Evolutionary conservation across 202 grass and related monocot genomes (phyloP), one percentile per base, ranked within the genome.

Genomic region (Panicum virgatum): DNA sequence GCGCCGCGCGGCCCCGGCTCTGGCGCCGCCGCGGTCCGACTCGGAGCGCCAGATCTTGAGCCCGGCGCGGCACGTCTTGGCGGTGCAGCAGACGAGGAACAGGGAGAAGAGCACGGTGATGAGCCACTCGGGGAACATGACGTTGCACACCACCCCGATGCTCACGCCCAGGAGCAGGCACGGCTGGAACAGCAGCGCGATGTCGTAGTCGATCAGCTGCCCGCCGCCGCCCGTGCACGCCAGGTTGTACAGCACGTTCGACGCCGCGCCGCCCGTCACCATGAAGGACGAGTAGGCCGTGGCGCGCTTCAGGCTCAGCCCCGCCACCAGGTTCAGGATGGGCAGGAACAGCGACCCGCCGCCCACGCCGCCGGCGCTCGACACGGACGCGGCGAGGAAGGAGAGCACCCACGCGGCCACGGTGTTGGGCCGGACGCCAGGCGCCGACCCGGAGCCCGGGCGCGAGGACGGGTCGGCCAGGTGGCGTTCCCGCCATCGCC

Each of bases 71-170:
- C 81, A 82, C 37, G 91, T 97, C 89, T 92, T 97, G 67, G 15
- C 57, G 58, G 91, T 94, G 80, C 84, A 94, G 79, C 26, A 84
- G 50, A 83, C 89, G 69, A 97, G 91, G 84, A 97, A 88, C 0
- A 92, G 53, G 18, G 89, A 72, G 82, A 97, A 97, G 43, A 94
- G 75, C 59, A 19, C 87, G 25, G 89, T 92, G 85, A 97, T 89
- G 61, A 97, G 89, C 94, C 91, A 97, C 66, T 97, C 94, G 6
- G 94, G 94, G 84, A 94, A 94, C 83, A 89, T 81, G 66, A 94
- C 44, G 74, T 97, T 97, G 87, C 89, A 94, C n/a, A 92, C 69
- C 46, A 97, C 91, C 39, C 94, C 94, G 74, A 94, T 19, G 73
- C 94, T 97, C 12, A 97, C 91, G 8, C 91, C 94, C 40, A 94